Evolutionary conservation across 371 early-diverging fungal genomes (phyloP), one percentile per base, ranked within the genome.

Genomic region (Actinomortierella ambigua): DNA sequence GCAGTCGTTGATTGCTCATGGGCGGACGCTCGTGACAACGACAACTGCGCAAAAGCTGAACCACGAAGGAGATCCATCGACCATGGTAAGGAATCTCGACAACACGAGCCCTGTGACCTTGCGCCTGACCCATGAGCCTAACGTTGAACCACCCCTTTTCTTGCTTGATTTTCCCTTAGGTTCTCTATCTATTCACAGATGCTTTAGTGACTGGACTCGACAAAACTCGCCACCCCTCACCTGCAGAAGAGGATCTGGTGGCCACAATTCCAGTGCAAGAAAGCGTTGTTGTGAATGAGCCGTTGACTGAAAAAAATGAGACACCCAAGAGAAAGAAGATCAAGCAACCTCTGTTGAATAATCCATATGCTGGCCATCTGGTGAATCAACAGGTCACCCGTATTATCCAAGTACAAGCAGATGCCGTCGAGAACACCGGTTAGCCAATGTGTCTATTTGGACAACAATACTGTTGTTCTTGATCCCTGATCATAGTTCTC

Each of bases 361-460:
- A 71, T 23, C 71, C 71, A 14, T 71, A 71, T 56, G 71, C 71
- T 20, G 71, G 71, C 29, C 63, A 71, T 55, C 29, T 71, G 49
- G 62, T 65, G 28, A 65, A 65, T 46, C 71, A 71, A 24, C 42
- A 55, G 7, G 65, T 71, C 22, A 65, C 62, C 2, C 53, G 71
- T 34, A 41, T 71, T 26, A 71, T 54, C 9, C 71, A 65, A 52
- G 63, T 71, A 13, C 71, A 71, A 39, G 59, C 71, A 2, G 71
- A 71, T 17, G 39, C 55, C 14, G 50, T 65, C 34, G 67, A 73
- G 34, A 56, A 53, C n/a, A 53, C 61, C 42, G 67, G 73, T 66
- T 63, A n/a, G 51, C n/a, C n/a, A n/a, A n/a, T n/a, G n/a, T n/a
- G n/a, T n/a, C n/a, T n/a, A n/a, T n/a, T n/a, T n/a, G n/a, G n/a